A percentile compares a stretch with the other conserved stretches of the same genome.
These are phyloP conservation scores for Monsonia emarginata DNA, from an alignment of 441 rosid species.

Conservation along the genomic window DNA sequence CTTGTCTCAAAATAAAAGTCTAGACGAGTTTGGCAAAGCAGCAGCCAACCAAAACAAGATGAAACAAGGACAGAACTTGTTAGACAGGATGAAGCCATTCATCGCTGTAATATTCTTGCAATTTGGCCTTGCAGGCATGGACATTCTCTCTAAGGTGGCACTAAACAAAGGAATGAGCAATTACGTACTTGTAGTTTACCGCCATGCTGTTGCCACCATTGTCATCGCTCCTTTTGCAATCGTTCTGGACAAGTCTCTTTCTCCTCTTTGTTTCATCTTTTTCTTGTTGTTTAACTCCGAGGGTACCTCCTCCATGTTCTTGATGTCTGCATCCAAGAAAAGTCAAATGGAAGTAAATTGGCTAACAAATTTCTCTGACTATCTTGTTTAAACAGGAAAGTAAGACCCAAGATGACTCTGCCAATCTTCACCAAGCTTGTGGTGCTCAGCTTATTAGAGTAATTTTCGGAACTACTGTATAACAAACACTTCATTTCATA, in stretches of 20 bases:
- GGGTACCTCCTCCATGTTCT: not conserved
- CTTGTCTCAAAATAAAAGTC: not conserved
- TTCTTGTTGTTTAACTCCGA: not conserved
- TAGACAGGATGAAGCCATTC: conserved; percentile 47
- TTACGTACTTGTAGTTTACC: conserved; percentile 70
- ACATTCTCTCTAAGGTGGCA: conserved; percentile 62
- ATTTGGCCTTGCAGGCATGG: conserved; percentile 87
- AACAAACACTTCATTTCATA: not conserved
- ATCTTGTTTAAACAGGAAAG: conserved; percentile 40
- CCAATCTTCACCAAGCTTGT: conserved; percentile 51
- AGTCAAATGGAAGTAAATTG: not conserved
- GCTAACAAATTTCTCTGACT: not conserved
- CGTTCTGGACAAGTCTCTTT: conserved; percentile 51
- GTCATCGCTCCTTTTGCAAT: conserved; percentile 70
- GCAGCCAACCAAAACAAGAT: not conserved
- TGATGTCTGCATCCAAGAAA: not conserved
- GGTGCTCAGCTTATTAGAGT: conserved; percentile 70
- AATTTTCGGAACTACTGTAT: conserved; percentile 17
- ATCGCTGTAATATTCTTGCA: conserved; percentile 59
- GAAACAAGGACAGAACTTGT: conserved; percentile 1
- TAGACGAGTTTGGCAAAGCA: not conserved
- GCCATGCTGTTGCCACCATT: conserved; percentile 70
- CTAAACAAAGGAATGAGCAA: conserved; percentile 77
- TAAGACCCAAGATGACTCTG: conserved; percentile 66
- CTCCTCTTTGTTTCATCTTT: not conserved